phyloP scores from a whole-genome alignment of 306 rosid genomes.

The Vicia sativa region DNA sequence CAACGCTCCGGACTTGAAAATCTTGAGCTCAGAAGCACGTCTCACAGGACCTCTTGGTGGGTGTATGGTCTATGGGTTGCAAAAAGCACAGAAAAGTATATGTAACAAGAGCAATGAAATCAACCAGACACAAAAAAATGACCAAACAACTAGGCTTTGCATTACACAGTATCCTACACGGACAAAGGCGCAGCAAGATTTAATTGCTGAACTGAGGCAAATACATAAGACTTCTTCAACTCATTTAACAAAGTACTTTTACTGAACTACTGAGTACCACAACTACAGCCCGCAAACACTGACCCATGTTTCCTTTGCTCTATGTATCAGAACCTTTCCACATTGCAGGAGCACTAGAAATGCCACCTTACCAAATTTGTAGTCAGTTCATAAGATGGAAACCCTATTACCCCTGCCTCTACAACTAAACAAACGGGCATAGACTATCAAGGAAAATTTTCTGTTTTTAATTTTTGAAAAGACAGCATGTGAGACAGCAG shows the following conservation, averaged over 20 bases:
- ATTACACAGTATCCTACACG: constrained; percentile 32
- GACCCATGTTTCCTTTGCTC: constrained; percentile 32
- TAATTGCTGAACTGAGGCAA: constrained; percentile 37
- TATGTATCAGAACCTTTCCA: constrained; percentile 7
- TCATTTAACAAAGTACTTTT: constrained; percentile 35
- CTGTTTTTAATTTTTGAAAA: constrained; percentile 11
- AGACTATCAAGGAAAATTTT: constrained; percentile 22
- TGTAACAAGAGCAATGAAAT: background rate
- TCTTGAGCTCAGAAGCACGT: constrained; percentile 28
- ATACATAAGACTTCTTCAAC: constrained; percentile 35
- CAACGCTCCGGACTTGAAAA: constrained; percentile 38
- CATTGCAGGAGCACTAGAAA: no score
- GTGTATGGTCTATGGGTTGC: constrained; percentile 20
- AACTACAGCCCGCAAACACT: constrained; percentile 30
- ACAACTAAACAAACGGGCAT: constrained; percentile 11
- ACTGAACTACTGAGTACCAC: constrained; percentile 37
- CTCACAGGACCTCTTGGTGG: constrained; percentile 34
- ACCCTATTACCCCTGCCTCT: no score
- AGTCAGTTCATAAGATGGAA: no score
- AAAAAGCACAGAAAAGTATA: background rate
- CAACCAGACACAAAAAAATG: constrained; percentile 31
- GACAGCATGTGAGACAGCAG: constrained; percentile 12
- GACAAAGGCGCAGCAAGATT: constrained; percentile 27
- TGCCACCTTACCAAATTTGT: no score
- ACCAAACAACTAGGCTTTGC: constrained; percentile 27